Percentiles rank a stretch among this genome's conserved stretches.
These are phyloP conservation scores for Aspergillus baeticus DNA, from an alignment of 495 filamentous ascomycete species.

Conservation along the genomic window DNA sequence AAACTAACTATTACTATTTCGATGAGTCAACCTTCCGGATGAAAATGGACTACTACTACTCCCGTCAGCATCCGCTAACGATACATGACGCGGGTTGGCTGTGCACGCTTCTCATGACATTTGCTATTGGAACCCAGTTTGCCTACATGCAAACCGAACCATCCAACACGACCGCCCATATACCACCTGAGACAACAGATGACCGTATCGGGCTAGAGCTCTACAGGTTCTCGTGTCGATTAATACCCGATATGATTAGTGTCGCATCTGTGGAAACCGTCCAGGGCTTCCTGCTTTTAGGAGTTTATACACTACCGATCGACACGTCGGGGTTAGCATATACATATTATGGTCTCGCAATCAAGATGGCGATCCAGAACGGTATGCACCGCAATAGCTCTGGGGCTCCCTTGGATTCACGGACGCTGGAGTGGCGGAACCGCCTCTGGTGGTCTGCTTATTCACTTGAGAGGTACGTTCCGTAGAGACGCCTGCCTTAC, in stretches of 20 bases:
- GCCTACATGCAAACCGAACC: constrained; percentile 18
- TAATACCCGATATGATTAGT: constrained; percentile 20
- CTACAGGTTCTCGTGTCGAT: constrained; percentile 17
- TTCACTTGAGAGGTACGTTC: too few relatives aligned
- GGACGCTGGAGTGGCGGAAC: constrained; percentile 5
- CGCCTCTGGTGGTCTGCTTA: too few relatives aligned
- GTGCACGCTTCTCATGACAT: constrained; percentile 24
- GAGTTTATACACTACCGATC: constrained; percentile 17
- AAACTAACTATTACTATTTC: constrained; percentile 21
- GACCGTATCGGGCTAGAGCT: constrained; percentile 13
- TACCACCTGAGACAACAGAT: not conserved
- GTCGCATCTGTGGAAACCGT: constrained; percentile 16
- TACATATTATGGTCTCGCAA: constrained; percentile 16
- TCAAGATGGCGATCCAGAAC: constrained; percentile 18
- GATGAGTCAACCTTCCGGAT: constrained; percentile 13
- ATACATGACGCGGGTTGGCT: constrained; percentile 22
- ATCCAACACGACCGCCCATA: not conserved
- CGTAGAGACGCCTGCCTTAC: too few relatives aligned
- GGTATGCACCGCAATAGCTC: constrained; percentile 16
- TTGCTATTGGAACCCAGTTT: constrained; percentile 22
- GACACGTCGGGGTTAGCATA: constrained; percentile 17
- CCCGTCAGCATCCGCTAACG: not conserved
- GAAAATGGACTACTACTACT: constrained; percentile 16
- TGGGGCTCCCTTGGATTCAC: not conserved
- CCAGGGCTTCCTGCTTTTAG: constrained; percentile 16